These are phyloP conservation scores for Chrysosporium queenslandicum DNA, from an alignment of 2,329 filamentous ascomycete species.

Conservation along the genomic window DNA sequence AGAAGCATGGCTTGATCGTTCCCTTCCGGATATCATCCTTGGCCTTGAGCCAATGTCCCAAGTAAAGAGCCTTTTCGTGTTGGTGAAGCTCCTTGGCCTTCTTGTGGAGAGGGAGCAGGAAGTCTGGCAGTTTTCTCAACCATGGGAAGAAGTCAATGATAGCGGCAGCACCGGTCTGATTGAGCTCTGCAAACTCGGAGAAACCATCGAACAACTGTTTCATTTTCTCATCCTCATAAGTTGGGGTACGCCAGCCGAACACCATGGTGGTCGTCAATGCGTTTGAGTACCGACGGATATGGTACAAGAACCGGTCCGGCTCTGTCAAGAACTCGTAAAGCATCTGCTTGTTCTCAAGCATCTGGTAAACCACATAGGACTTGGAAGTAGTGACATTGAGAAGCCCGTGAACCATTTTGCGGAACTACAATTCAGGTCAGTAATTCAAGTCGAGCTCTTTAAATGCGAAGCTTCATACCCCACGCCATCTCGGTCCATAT, in stretches of 20 bases:
- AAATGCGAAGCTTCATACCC: background rate
- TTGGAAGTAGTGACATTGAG: slow-evolving; percentile 41
- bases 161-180: slow-evolving; percentile 13
- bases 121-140: slow-evolving; percentile 18
- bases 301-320: slow-evolving; percentile 36
- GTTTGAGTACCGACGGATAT: slow-evolving; percentile 42
- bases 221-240: slow-evolving; percentile 35
- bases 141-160: slow-evolving; percentile 18
- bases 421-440: slow-evolving; percentile 15
- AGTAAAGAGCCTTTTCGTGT: slow-evolving; percentile 8
- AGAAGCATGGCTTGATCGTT: slow-evolving; percentile 7
- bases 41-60: slow-evolving; percentile 1
- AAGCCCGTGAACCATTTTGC: slow-evolving; percentile 36
- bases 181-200: slow-evolving; percentile 16
- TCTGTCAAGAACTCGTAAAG: slow-evolving; percentile 37
- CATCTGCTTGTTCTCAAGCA: slow-evolving; percentile 48
- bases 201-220: slow-evolving; percentile 24
- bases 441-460: background rate
- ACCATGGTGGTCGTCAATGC: slow-evolving; percentile 43
- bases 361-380: slow-evolving; percentile 47
- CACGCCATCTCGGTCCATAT: slow-evolving; percentile 24
- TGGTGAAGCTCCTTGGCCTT: slow-evolving; percentile 12
- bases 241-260: slow-evolving; percentile 39
- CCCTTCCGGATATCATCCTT: slow-evolving; percentile 17
- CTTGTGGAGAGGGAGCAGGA: slow-evolving; percentile 9